Base-by-base conservation (phyloP, 192 early-diverging fungal genomes). In the Haplosporangium gracile region DNA sequence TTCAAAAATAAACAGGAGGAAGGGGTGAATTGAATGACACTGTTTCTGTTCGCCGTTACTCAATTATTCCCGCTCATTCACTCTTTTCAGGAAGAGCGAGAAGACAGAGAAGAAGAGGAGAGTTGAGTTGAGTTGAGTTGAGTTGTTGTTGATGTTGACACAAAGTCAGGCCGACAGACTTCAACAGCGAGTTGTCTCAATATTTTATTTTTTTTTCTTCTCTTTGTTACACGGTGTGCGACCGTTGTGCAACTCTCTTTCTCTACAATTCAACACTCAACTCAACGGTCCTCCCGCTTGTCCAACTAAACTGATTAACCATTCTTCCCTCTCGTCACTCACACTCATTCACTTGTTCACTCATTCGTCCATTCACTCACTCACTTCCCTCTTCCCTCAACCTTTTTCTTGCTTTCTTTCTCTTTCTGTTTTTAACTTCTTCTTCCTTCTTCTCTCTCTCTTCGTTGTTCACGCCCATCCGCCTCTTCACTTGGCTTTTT, bases 391-490 rank as follows among this genome's bases (percentile, higher is more conserved):
- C 38, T 60, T 75, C 20, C 53, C 16, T 1, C 38, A 34, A 39
- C 57, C 71, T 36, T 32, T 51, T 73, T 43, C 57, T 20, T 70
- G 34, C 1, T 42, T 36, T 43, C 43, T 26, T 68, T 60, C 42
- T 57, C 13, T 70, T 39, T 0, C 49, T 39, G 32, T 38, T n/a
- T 63, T 47, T 65, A 13, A 47, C 40, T 71, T 34, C 26, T 39
- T 45, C 15, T 15, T 85, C 74, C 32, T 32, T 38, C n/a, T 38
- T 6, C 13, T 70, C 34, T n/a, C 9, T 65, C 51, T 55, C 29
- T 65, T 80, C 42, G 39, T 77, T 75, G 78, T 51, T 42, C 26
- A 51, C 38, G 24, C 72, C 72, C 71, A 74, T 47, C 60, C 60
- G 16, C 49, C 49, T 5, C 13, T 5, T 22, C 49, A 32, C 60